A percentile compares a stretch with the other conserved stretches of the same genome.
phyloP scores from a whole-genome alignment of 2,329 filamentous ascomycete genomes.

The Beauveria caledonica region DNA sequence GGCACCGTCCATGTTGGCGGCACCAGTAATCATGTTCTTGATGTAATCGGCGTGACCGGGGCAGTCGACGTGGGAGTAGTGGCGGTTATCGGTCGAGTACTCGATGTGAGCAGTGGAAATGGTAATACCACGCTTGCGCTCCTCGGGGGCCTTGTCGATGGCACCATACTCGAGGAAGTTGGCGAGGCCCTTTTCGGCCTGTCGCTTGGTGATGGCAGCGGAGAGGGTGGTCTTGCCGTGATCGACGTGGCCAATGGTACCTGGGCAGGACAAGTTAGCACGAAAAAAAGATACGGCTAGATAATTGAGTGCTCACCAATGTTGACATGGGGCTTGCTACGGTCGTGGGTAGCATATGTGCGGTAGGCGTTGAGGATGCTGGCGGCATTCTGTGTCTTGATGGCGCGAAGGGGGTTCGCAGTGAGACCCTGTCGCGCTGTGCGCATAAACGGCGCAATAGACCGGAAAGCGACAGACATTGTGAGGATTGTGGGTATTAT shows the following conservation, averaged over 20 bases:
- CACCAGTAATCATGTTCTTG: slow-evolving; percentile 99
- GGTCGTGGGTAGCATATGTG: slow-evolving; percentile 66
- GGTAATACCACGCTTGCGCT: slow-evolving; percentile 99
- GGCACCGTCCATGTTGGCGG: slow-evolving; percentile 97
- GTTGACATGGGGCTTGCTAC: slow-evolving; percentile 96
- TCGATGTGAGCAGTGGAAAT: slow-evolving; percentile 98
- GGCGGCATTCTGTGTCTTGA: slow-evolving; percentile 54
- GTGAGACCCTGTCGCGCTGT: slow-evolving; percentile 69
- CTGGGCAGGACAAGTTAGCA: slow-evolving; percentile 33
- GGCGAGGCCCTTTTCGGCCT: slow-evolving; percentile 88
- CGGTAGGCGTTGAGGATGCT: slow-evolving; percentile 58
- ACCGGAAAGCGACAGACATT: slow-evolving; percentile 77
- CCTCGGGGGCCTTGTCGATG: slow-evolving; percentile 98
- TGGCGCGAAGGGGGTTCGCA: slow-evolving; percentile 68
- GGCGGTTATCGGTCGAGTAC: slow-evolving; percentile 86
- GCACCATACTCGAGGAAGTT: slow-evolving; percentile 94
- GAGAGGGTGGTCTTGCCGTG: slow-evolving; percentile 99
- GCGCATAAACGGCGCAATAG: slow-evolving; percentile 70
- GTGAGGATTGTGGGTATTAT: slow-evolving; percentile 28
- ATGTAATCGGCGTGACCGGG: slow-evolving; percentile 99
- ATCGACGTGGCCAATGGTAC: slow-evolving; percentile 98
- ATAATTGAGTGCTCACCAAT: slow-evolving; percentile 54
- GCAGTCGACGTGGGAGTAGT: slow-evolving; percentile 99
- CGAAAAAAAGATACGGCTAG: no score
- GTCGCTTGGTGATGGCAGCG: slow-evolving; percentile 96